Conservation (phyloP, 2,329 filamentous ascomycete species). For the Cordyceps sp. region DNA sequence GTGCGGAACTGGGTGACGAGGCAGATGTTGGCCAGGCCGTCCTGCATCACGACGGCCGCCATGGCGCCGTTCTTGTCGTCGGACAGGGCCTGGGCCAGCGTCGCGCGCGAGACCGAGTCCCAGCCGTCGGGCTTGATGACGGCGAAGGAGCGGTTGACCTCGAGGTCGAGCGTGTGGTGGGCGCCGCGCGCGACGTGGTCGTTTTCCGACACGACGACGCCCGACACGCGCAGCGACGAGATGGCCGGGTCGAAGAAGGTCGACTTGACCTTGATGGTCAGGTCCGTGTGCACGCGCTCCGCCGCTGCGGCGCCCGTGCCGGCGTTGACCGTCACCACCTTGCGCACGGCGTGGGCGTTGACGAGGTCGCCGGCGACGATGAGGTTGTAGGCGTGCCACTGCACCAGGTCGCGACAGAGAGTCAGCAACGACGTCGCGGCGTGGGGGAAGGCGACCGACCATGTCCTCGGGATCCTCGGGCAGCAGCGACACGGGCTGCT, state of each 20-base stretch:
- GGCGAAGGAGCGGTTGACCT: conserved; percentile 75
- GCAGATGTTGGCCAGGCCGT: conserved; percentile 70
- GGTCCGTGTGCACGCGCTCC: conserved; percentile 37
- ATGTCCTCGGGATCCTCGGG: conserved; percentile 30
- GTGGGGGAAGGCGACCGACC: conserved; percentile 12
- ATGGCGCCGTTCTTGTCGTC: conserved; percentile 67
- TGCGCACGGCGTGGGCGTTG: conserved; percentile 37
- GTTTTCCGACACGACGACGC: conserved; percentile 35
- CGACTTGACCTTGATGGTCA: conserved; percentile 38
- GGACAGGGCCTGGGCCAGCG: conserved; percentile 63
- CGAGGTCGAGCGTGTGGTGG: conserved; percentile 57
- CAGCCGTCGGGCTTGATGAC: conserved; percentile 71
- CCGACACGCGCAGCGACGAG: conserved; percentile 38
- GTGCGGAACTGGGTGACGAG: conserved; percentile 69
- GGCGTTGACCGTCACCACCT: conserved; percentile 31
- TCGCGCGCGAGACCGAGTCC: conserved; percentile 75
- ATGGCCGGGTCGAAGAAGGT: conserved; percentile 41
- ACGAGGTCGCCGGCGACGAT: conserved; percentile 36
- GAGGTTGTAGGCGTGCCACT: conserved; percentile 47
- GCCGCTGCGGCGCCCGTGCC: conserved; percentile 30
- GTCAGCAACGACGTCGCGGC: conserved; percentile 2
- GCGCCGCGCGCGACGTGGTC: conserved; percentile 34
- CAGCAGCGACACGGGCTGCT: conserved; percentile 23
- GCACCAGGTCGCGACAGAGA: background rate
- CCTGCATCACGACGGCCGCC: conserved; percentile 86